These are phyloP conservation scores for Cercospora zeae-maydis DNA, from an alignment of 2,329 filamentous ascomycete genomes.

Conservation along the genomic window DNA sequence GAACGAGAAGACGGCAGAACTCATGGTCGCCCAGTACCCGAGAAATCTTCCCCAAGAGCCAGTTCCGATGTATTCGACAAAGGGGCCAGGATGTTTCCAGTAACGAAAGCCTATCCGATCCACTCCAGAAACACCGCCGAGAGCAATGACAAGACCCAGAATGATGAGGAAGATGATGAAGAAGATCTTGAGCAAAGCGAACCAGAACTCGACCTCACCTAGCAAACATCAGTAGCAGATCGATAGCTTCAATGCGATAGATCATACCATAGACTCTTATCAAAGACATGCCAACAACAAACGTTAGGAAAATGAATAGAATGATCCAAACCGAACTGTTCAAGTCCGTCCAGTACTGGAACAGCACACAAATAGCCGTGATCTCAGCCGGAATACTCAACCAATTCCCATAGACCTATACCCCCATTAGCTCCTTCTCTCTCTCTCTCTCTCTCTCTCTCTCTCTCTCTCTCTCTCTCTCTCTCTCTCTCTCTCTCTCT, in stretches of 20 bases:
- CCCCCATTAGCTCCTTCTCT: not conserved
- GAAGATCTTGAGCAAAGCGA: constrained; percentile 45
- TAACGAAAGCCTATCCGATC: constrained; percentile 46
- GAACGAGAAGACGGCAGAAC: constrained; percentile 25
- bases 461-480: too few relatives aligned
- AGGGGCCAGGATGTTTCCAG: constrained; percentile 44
- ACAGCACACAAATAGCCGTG: constrained; percentile 32
- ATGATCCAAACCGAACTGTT: constrained; percentile 37
- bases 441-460: too few relatives aligned
- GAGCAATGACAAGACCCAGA: constrained; percentile 43
- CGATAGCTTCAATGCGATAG: not conserved
- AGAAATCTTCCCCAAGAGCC: constrained; percentile 41
- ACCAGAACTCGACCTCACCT: constrained; percentile 47
- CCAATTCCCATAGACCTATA: constrained; percentile 29
- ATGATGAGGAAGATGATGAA: constrained; percentile 46
- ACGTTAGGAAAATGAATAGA: constrained; percentile 35
- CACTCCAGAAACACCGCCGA: constrained; percentile 42
- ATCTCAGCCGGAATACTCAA: constrained; percentile 36
- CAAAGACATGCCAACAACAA: constrained; percentile 34
- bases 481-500: too few relatives aligned
- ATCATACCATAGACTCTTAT: constrained; percentile 40
- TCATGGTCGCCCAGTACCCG: constrained; percentile 38
- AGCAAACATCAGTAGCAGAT: not conserved
- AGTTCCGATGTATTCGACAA: constrained; percentile 40
- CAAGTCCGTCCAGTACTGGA: constrained; percentile 34